phyloP scores from a whole-genome alignment of 2,329 filamentous ascomycete genomes.

The Bipolaris oryzae region DNA sequence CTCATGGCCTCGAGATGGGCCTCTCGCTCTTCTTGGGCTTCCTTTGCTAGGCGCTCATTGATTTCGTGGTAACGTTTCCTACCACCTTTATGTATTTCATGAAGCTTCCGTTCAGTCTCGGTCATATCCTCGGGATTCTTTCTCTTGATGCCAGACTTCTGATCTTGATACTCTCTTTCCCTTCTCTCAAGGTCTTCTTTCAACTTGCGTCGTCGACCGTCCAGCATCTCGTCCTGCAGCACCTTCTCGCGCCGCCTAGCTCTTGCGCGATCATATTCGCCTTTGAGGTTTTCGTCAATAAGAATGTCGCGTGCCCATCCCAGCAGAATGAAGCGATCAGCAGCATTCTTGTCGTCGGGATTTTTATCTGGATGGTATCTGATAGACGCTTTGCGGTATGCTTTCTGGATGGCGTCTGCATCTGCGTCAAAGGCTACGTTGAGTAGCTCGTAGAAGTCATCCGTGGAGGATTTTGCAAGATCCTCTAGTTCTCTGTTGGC shows the following conservation, averaged over 20 bases:
- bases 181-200: constrained; percentile 84
- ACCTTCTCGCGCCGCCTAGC: constrained; percentile 72
- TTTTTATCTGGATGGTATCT: constrained; percentile 95
- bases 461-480: constrained; percentile 47
- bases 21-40: constrained; percentile 59
- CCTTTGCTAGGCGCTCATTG: constrained; percentile 59
- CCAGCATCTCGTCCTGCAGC: constrained; percentile 74
- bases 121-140: constrained; percentile 53
- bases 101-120: constrained; percentile 64
- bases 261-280: constrained; percentile 78
- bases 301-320: constrained; percentile 88
- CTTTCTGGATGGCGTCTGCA: constrained; percentile 77
- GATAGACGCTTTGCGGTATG: constrained; percentile 84
- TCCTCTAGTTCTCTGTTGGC: constrained; percentile 52
- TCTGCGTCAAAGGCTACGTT: constrained; percentile 67
- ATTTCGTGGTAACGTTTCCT: constrained; percentile 62
- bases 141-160: constrained; percentile 47
- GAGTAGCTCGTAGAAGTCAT: constrained; percentile 80
- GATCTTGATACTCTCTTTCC: constrained; percentile 60
- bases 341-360: constrained; percentile 63
- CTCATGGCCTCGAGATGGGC: constrained; percentile 37
- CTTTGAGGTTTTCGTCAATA: constrained; percentile 70
- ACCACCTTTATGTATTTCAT: constrained; percentile 57
- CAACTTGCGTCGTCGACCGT: constrained; percentile 74
- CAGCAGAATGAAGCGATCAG: constrained; percentile 82